Base-by-base conservation (phyloP, 169 alveolate species). In the Amoebophrya sp. region DNA sequence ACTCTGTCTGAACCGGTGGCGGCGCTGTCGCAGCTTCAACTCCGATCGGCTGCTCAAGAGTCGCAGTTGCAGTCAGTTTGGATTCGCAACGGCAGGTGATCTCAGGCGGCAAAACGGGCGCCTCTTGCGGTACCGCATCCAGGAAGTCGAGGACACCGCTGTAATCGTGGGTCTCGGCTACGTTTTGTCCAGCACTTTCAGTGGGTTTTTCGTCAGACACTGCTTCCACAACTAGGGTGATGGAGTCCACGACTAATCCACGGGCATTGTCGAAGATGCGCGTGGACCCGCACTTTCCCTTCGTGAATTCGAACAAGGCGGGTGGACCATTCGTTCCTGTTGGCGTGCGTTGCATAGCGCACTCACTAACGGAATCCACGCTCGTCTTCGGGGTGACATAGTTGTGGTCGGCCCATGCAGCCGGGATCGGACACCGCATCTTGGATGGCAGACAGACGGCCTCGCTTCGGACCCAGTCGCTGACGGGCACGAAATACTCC, bases 361-460 rank as follows among this genome's bases (percentile, higher is more conserved):
- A 65, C 33, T 65, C 83, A 36, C 2, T 26, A 29, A 36, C 36
- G 33, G 33, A 6, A 36, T 65, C 83, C 2, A 26, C 33, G n/a
- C n/a, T n/a, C 36, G 83, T 29, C n/a, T 65, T 65, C 36, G 83
- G 83, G 38, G 83, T 6, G 33, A 65, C 33, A 26, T 65, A 65
- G 83, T 1, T 1, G 83, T 6, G n/a, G 83, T 6, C 33, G 2
- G 83, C 83, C 83, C 83, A 65, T 6, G 83, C 83, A 29, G 83
- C 83, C 39, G 83, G 83, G 83, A 65, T 65, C 39, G 83, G 83
- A 18, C 83, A 65, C 33, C 83, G 83, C 33, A 65, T 65, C 2
- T 36, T 1, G 36, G 2, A 1, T 36, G 83, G 36, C 39, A 26
- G n/a, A 18, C 83, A 65, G 36, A 36, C n/a, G 33, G 83, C 83